Percentiles rank a stretch among this genome's conserved stretches.
phyloP scores from a whole-genome alignment of 768 basidiomycete genomes.

The Lentinula sp. region DNA sequence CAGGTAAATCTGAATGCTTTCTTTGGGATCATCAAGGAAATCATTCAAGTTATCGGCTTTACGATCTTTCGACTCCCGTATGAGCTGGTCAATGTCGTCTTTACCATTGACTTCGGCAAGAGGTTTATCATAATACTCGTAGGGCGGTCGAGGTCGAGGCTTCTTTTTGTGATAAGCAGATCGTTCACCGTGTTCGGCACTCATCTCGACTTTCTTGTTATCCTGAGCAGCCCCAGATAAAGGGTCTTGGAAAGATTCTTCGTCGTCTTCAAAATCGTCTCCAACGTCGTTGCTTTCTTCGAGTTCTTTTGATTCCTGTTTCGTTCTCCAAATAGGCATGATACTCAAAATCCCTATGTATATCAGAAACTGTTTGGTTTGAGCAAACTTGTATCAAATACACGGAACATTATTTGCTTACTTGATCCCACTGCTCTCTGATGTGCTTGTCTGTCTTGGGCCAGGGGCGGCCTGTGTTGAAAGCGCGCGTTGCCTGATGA shows the following conservation, averaged over 20 bases:
- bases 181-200: background rate
- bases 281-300: constrained; percentile 24
- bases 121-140: constrained; percentile 27
- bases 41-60: constrained; percentile 37
- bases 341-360: constrained; percentile 53
- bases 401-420: constrained; percentile 20
- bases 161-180: background rate
- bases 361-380: constrained; percentile 44
- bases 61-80: constrained; percentile 26
- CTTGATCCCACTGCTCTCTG: constrained; percentile 58
- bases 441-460: constrained; percentile 31
- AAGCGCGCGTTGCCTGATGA: constrained; percentile 10
- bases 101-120: constrained; percentile 26
- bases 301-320: constrained; percentile 19
- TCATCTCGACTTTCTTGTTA: background rate
- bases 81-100: constrained; percentile 29
- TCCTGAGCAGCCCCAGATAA: constrained; percentile 14
- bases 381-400: background rate
- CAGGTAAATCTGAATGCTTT: constrained; percentile 54
- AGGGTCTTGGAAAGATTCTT: background rate
- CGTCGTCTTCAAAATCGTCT: constrained; percentile 22
- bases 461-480: constrained; percentile 18
- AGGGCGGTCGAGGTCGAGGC: constrained; percentile 29
- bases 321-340: constrained; percentile 31
- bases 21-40: constrained; percentile 63